phyloP scores from a whole-genome alignment of 2,329 filamentous ascomycete genomes.

The Thyridium curvatum region DNA sequence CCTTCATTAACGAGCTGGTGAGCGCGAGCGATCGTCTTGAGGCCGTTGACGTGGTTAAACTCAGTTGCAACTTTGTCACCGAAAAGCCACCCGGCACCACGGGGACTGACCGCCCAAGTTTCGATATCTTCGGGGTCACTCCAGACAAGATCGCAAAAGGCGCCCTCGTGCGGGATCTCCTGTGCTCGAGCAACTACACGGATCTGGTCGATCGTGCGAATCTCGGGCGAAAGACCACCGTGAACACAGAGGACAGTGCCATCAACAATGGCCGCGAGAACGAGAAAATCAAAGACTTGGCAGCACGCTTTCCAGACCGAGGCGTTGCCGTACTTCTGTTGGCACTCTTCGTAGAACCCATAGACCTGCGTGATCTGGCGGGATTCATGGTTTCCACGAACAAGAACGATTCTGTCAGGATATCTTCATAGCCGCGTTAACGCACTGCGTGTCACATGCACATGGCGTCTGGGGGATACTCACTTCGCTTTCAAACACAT shows the following conservation, averaged over 20 bases:
- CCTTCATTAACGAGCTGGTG: constrained; percentile 98
- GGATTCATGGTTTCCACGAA: constrained; percentile 96
- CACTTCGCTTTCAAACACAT: constrained; percentile 83
- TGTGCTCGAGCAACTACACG: constrained; percentile 96
- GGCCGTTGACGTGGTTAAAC: constrained; percentile 93
- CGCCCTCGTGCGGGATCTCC: constrained; percentile 96
- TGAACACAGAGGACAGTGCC: constrained; percentile 98
- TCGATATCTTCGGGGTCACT: constrained; percentile 96
- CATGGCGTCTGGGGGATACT: constrained; percentile 1
- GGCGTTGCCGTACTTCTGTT: constrained; percentile 95
- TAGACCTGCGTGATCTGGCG: constrained; percentile 98
- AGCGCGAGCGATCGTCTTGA: constrained; percentile 93
- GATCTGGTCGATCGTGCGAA: constrained; percentile 97
- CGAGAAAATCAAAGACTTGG: constrained; percentile 98
- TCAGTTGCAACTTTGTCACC: constrained; percentile 96
- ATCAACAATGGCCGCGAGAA: constrained; percentile 93
- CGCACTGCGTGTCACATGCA: neutral
- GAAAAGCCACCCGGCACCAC: constrained; percentile 96
- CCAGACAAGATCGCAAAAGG: constrained; percentile 98
- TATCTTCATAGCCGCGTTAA: constrained; percentile 72
- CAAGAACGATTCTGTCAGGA: constrained; percentile 88
- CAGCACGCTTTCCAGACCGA: constrained; percentile 99
- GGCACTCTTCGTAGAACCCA: constrained; percentile 98
- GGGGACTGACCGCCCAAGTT: constrained; percentile 89
- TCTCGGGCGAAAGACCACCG: constrained; percentile 81